Evolutionary conservation across 306 rosid species (phyloP).

Genomic region (Cucumis hystrix): DNA sequence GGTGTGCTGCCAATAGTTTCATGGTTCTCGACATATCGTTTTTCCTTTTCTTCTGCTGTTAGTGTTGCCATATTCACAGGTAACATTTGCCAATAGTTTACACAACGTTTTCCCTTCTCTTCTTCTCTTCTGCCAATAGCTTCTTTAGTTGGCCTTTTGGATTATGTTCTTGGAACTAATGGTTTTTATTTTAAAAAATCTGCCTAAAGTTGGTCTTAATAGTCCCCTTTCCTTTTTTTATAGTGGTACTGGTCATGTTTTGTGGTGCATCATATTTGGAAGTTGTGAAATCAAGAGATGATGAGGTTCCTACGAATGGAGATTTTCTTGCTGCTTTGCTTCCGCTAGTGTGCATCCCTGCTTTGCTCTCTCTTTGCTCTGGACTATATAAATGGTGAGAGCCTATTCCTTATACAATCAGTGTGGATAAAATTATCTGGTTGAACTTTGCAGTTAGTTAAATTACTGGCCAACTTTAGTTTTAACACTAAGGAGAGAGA

Average conservation of each 20-base stretch:
- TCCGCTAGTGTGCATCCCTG: slow-evolving; percentile 90
- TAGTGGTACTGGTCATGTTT: slow-evolving; percentile 80
- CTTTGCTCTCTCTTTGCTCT: slow-evolving; percentile 81
- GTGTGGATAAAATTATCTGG: neutral
- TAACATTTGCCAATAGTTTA: slow-evolving; percentile 51
- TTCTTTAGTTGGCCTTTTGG: slow-evolving; percentile 2
- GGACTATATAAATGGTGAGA: slow-evolving; percentile 92
- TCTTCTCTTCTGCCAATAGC: slow-evolving; percentile 30
- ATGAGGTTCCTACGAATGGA: slow-evolving; percentile 59
- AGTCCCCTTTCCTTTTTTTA: neutral
- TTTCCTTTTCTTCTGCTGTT: slow-evolving; percentile 78
- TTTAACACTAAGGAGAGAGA: neutral
- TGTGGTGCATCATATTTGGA: slow-evolving; percentile 86
- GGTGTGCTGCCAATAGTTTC: slow-evolving; percentile 86
- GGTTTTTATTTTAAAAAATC: slow-evolving; percentile 2
- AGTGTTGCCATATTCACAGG: slow-evolving; percentile 80
- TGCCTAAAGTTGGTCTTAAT: neutral
- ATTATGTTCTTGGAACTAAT: slow-evolving; percentile 4
- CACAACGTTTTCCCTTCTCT: slow-evolving; percentile 76
- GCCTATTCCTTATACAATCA: neutral
- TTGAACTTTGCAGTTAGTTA: neutral
- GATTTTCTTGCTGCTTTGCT: slow-evolving; percentile 98
- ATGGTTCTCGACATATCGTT: slow-evolving; percentile 93
- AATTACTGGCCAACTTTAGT: neutral
- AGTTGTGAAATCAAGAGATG: slow-evolving; percentile 69